Base-by-base conservation (phyloP, 768 basidiomycete species). In the Galerina marginata region DNA sequence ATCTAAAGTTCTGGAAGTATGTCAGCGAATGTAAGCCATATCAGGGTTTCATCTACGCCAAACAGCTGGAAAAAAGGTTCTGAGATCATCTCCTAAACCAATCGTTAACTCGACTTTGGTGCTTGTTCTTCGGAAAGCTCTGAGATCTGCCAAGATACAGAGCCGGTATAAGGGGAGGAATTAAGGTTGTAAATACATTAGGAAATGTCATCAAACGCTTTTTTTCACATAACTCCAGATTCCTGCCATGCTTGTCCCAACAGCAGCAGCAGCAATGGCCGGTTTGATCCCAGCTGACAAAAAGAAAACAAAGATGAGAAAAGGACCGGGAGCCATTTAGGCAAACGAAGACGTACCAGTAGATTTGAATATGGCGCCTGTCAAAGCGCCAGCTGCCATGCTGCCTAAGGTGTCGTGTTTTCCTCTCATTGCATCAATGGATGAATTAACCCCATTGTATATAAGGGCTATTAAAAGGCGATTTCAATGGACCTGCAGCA, bases 361-460 rank as follows among this genome's bases (percentile, higher is more conserved):
- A 38, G 91, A 92, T 77, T 95, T 98, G 85, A 87, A 99, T 61
- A 99, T 75, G 37, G 87, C 91, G 58, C 96, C 96, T 61, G 94
- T 96, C 67, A 95, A 70, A 40, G 87, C 95, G 36, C 95, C 96
- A 58, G 96, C 96, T 44, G 86, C 84, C 89, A 99, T 94, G 68
- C 92, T 94, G 62, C 96, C 95, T 65, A 86, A 81, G 47, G 86
- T 88, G 73, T 99, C 97, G 75, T 99, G 96, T 75, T 91, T 86
- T 63, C 96, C 95, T 72, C 96, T 87, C 72, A 88, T 79, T 59
- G 85, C 81, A 75, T 98, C 96, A 69, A 99, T 92, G 56, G 90
- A 86, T 61, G 96, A 96, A 81, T 98, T 99, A 79, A 98, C 85
- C 65, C 88, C 91, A 77, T 99, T 99, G 81, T 99, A 99, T 67